Evolutionary conservation across 2,329 filamentous ascomycete species (phyloP).

Genomic region (Tolypocladium endophyticum): DNA sequence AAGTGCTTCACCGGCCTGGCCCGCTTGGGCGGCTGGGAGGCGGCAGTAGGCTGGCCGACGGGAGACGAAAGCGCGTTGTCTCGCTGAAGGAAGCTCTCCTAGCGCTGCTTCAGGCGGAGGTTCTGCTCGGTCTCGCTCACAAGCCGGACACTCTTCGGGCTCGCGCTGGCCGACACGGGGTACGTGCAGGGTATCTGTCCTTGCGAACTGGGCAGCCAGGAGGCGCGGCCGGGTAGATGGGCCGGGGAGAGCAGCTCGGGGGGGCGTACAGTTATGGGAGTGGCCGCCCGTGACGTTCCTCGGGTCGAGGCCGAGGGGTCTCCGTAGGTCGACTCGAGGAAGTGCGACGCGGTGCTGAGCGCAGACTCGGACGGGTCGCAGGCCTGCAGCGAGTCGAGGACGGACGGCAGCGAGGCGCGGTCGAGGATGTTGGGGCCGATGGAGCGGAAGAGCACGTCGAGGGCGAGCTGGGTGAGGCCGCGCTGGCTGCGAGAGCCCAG

Average conservation of each 20-base stretch:
- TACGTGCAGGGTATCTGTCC: slow-evolving; percentile 16
- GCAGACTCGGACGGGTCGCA: slow-evolving; percentile 75
- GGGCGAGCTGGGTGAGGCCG: slow-evolving; percentile 80
- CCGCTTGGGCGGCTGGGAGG: slow-evolving; percentile 19
- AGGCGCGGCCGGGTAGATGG: slow-evolving; percentile 1
- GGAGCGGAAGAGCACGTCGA: slow-evolving; percentile 82
- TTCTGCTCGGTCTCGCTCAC: slow-evolving; percentile 21
- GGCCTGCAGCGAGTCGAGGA: slow-evolving; percentile 63
- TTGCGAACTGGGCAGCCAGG: slow-evolving; percentile 10
- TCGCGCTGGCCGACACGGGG: slow-evolving; percentile 17
- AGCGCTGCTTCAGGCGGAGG: slow-evolving; percentile 14
- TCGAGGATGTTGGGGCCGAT: slow-evolving; percentile 64
- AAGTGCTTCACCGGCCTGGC: slow-evolving; percentile 14
- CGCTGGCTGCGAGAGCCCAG: slow-evolving; percentile 79
- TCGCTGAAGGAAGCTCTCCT: slow-evolving; percentile 14
- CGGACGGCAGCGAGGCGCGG: slow-evolving; percentile 41
- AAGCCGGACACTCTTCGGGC: slow-evolving; percentile 34
- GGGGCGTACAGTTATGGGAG: slow-evolving; percentile 55
- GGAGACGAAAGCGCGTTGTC: not conserved
- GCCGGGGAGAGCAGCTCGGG: slow-evolving; percentile 22
- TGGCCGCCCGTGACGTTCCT: slow-evolving; percentile 54
- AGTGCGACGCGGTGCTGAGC: slow-evolving; percentile 62
- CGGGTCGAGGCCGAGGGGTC: slow-evolving; percentile 49
- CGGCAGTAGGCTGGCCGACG: not conserved
- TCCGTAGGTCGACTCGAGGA: slow-evolving; percentile 68